phyloP scores from a whole-genome alignment of 2,329 filamentous ascomycete genomes.

The Lachnellula subtilissima region DNA sequence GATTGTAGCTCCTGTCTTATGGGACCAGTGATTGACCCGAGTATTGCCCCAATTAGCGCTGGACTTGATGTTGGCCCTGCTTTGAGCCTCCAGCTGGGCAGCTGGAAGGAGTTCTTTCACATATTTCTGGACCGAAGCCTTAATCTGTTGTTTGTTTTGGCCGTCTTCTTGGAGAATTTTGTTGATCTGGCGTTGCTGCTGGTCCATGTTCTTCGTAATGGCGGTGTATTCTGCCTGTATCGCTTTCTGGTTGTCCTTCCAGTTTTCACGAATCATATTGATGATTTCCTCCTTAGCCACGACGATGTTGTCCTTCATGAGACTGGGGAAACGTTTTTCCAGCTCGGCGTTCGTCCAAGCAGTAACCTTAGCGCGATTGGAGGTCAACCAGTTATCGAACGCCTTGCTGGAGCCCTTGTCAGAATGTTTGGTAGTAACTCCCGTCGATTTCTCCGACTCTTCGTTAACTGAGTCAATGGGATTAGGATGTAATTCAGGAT shows the following conservation, averaged over 20 bases:
- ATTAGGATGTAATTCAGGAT: conserved; percentile 10
- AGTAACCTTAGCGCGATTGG: conserved; percentile 13
- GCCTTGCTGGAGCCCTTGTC: conserved; percentile 7
- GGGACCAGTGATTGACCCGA: conserved; percentile 69
- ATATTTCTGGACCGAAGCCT: conserved; percentile 12
- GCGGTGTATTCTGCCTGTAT: conserved; percentile 18
- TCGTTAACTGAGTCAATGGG: conserved; percentile 17
- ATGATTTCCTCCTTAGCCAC: conserved; percentile 51
- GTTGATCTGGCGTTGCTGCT: conserved; percentile 9
- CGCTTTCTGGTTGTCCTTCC: conserved; percentile 40
- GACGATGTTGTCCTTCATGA: conserved; percentile 18
- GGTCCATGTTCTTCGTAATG: conserved; percentile 14
- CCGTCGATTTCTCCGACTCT: not conserved
- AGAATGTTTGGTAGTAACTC: conserved; percentile 2
- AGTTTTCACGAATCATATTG: conserved; percentile 86
- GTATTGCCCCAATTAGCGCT: conserved; percentile 10
- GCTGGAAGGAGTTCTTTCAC: conserved; percentile 16
- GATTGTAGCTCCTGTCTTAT: conserved; percentile 60
- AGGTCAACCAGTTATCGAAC: conserved; percentile 15
- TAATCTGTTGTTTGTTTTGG: conserved; percentile 15
- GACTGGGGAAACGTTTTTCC: conserved; percentile 16
- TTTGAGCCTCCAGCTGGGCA: conserved; percentile 26
- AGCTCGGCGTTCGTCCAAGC: conserved; percentile 14
- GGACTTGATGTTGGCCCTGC: conserved; percentile 21
- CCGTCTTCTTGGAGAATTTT: conserved; percentile 11